A percentile compares a stretch with the other conserved stretches of the same genome.
Conservation (phyloP, 1,284 basidiomycete species). For the Volvariella surrecta region DNA sequence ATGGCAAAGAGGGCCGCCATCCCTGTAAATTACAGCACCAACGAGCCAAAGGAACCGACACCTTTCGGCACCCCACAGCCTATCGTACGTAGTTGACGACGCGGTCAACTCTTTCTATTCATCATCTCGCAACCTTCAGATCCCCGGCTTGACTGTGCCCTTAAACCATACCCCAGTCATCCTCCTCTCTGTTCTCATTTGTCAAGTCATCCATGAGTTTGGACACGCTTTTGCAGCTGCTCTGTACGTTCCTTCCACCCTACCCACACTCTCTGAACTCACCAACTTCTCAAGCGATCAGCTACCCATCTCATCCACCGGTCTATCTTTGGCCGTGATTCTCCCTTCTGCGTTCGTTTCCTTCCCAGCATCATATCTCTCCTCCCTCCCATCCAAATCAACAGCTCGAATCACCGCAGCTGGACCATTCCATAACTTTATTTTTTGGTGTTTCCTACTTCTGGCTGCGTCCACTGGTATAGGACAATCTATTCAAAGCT, state of each 20-base stretch:
- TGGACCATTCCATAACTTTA: constrained; percentile 65
- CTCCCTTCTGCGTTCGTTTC: constrained; percentile 67
- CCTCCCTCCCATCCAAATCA: constrained; percentile 28
- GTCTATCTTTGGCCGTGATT: constrained; percentile 44
- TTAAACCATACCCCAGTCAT: constrained; percentile 54
- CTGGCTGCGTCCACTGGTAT: constrained; percentile 21
- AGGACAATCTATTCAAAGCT: constrained; percentile 20
- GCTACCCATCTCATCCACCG: constrained; percentile 49
- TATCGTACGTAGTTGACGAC: constrained; percentile 30
- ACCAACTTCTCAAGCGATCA: constrained; percentile 2
- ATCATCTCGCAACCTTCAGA: constrained; percentile 28
- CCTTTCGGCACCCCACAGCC: constrained; percentile 22
- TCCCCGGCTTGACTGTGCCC: constrained; percentile 70
- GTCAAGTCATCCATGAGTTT: constrained; percentile 59
- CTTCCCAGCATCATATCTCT: constrained; percentile 35
- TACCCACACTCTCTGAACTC: neutral
- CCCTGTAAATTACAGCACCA: no score
- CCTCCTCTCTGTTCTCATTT: constrained; percentile 44
- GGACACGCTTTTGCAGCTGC: constrained; percentile 66
- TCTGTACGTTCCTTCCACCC: constrained; percentile 32
- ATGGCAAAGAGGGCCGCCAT: no score
- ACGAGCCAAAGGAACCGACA: no score
- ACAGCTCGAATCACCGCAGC: constrained; percentile 51
- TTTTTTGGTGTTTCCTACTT: constrained; percentile 34
- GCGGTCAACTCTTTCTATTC: neutral